Evolutionary conservation across 1,284 basidiomycete species (phyloP), one percentile per base, ranked within the genome.

Genomic region (Malassezia cuniculi): DNA sequence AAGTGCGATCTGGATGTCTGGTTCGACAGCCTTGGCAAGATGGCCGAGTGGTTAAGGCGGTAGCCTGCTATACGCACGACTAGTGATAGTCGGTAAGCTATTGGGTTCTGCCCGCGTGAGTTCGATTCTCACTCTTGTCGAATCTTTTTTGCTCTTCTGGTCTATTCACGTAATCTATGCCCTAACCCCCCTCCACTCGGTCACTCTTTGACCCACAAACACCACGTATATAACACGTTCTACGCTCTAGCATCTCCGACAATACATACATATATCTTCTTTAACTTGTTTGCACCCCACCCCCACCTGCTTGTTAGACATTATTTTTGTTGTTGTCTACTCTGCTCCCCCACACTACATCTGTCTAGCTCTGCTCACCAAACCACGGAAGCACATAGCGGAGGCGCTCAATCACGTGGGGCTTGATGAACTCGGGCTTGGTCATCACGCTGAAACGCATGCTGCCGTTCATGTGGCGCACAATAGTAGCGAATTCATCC

Each of bases 351-450:
- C n/a, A n/a, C n/a, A n/a, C n/a, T n/a, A n/a, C n/a, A n/a, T n/a
- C n/a, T n/a, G n/a, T n/a, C n/a, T n/a, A n/a, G n/a, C 4, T 7
- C 16, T 52, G 42, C 28, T 45, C 30, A 14, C 49, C 51, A 20
- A 52, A 59, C 60, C 60, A 63, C n/a, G 56, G 56, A 12, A 93
- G 72, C 54, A 94, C 74, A 69, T 74, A 93, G 10, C 76, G 72
- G 35, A 90, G 71, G 69, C 82, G 89, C 68, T 77, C 68, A 54
- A 75, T 72, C 50, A 84, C 79, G 50, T 78, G 78, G 12, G 73
- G 72, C 25, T 76, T 76, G 68, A 80, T 78, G 40, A 74, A 66
- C 37, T 71, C 73, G 5, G 74, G 72, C 27, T 74, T 72, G 12
- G 85, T 85, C 77, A 93, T 82, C 68, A 90, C 82, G 39, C 43